These are phyloP conservation scores for Eurotiales sp. DNA, from an alignment of 2,329 filamentous ascomycete species.

Conservation along the genomic window DNA sequence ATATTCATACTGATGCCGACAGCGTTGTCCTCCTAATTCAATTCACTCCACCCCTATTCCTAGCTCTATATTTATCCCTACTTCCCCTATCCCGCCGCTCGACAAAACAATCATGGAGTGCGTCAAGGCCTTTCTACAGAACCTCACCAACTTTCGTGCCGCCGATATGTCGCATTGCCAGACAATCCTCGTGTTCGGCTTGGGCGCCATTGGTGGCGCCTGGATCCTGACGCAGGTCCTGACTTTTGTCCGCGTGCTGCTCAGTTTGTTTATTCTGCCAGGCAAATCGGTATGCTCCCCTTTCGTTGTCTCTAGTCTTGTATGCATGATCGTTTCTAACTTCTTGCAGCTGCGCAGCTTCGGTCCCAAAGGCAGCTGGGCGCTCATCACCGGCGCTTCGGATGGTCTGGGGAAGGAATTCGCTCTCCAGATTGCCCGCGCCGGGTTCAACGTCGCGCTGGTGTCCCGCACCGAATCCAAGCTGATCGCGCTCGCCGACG, in stretches of 20 bases:
- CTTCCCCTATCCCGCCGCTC: not conserved
- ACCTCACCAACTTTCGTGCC: slow-evolving; percentile 31
- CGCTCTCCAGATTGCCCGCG: slow-evolving; percentile 79
- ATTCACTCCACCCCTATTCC: too few species aligned
- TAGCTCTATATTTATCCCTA: not conserved
- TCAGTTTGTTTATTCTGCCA: slow-evolving; percentile 65
- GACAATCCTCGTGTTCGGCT: slow-evolving; percentile 30
- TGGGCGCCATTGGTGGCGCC: slow-evolving; percentile 53
- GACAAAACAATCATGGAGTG: slow-evolving; percentile 27
- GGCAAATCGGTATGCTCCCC: slow-evolving; percentile 44
- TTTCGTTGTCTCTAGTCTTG: not conserved
- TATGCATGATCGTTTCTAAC: slow-evolving; percentile 14
- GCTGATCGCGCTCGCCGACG: slow-evolving; percentile 69
- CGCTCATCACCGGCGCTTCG: slow-evolving; percentile 88
- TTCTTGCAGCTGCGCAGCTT: slow-evolving; percentile 72
- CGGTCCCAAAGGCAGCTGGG: slow-evolving; percentile 89
- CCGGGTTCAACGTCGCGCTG: slow-evolving; percentile 92
- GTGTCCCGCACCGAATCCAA: slow-evolving; percentile 95
- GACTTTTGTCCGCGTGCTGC: slow-evolving; percentile 58
- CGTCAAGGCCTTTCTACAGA: slow-evolving; percentile 27
- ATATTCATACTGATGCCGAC: not conserved
- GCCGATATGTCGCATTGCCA: slow-evolving; percentile 35
- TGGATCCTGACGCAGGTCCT: slow-evolving; percentile 55
- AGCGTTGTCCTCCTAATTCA: too few species aligned
- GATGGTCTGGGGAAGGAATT: slow-evolving; percentile 98